Conservation (phyloP, 768 basidiomycete species). For the Termitomyces sp. region DNA sequence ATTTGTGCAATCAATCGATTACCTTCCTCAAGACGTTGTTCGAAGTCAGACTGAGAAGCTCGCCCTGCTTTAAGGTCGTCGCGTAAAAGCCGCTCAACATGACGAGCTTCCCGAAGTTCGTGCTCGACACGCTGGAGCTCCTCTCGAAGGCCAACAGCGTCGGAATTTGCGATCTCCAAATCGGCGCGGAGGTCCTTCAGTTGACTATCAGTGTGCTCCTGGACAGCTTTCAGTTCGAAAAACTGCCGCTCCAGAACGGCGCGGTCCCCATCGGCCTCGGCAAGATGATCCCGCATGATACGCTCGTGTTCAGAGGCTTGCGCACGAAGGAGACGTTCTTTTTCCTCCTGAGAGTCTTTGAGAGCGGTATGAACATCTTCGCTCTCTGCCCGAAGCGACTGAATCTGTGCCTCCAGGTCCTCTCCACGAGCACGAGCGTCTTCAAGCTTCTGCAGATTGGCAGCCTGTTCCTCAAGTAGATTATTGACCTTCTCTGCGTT, state of each 20-base stretch:
- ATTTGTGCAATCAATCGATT: conserved; percentile 78
- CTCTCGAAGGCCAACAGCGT: conserved; percentile 67
- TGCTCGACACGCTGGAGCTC: conserved; percentile 71
- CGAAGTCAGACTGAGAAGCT: conserved; percentile 64
- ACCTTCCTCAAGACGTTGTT: conserved; percentile 63
- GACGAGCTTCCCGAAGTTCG: conserved; percentile 66
- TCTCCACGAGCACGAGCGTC: conserved; percentile 74
- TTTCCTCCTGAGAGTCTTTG: conserved; percentile 68
- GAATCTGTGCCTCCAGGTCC: conserved; percentile 74
- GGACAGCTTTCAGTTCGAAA: conserved; percentile 62
- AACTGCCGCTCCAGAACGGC: conserved; percentile 91
- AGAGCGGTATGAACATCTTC: conserved; percentile 68
- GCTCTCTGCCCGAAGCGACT: conserved; percentile 67
- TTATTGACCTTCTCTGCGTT: conserved; percentile 62
- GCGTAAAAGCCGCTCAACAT: conserved; percentile 66
- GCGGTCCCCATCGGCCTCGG: conserved; percentile 91
- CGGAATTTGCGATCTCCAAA: conserved; percentile 62
- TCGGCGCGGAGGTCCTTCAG: conserved; percentile 62
- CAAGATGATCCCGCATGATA: conserved; percentile 81
- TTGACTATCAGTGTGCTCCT: conserved; percentile 61
- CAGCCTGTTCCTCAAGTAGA: conserved; percentile 76
- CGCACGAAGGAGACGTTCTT: conserved; percentile 69
- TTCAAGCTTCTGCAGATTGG: conserved; percentile 66
- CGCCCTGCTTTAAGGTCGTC: conserved; percentile 74
- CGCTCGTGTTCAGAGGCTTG: conserved; percentile 70